A percentile compares a stretch with the other conserved stretches of the same genome.
phyloP scores from a whole-genome alignment of 1,139 yeast species.

The Sugiyamaella neomexicana region DNA sequence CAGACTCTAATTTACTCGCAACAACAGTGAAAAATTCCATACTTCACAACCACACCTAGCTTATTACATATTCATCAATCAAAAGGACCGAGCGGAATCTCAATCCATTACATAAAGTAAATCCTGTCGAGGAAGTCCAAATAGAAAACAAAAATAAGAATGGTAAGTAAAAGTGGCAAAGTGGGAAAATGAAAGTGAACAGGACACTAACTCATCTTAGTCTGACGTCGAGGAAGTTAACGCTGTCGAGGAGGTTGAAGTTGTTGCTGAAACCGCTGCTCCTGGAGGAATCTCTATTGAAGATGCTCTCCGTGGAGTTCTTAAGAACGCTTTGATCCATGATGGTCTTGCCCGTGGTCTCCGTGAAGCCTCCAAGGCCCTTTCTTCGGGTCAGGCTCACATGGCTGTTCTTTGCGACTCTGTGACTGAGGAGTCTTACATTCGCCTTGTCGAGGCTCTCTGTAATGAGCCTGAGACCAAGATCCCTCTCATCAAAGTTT shows the following conservation, averaged over 20 bases:
- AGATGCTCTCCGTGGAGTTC: constrained; percentile 98
- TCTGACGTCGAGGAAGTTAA: constrained; percentile 45
- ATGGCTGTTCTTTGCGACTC: constrained; percentile 97
- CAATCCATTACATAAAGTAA: constrained; percentile 17
- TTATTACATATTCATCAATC: neutral
- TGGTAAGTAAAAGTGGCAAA: constrained; percentile 8
- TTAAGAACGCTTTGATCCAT: constrained; percentile 97
- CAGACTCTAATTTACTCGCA: constrained; percentile 5
- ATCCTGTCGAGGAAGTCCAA: constrained; percentile 42
- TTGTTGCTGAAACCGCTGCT: constrained; percentile 72
- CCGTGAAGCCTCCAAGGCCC: constrained; percentile 99
- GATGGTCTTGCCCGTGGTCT: constrained; percentile 99
- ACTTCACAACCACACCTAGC: constrained; percentile 8
- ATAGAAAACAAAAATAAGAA: constrained; percentile 14
- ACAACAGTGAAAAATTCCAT: neutral
- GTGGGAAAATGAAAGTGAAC: neutral
- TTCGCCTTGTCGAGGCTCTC: constrained; percentile 98
- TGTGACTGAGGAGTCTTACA: constrained; percentile 96
- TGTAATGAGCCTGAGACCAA: constrained; percentile 97
- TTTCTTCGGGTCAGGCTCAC: constrained; percentile 92
- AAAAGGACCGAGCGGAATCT: constrained; percentile 39
- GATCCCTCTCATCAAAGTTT: constrained; percentile 98
- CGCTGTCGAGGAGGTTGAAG: constrained; percentile 73
- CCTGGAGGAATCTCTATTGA: constrained; percentile 91
- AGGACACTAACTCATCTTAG: constrained; percentile 31